Conservation (phyloP, 2,329 filamentous ascomycete species). For the Sarocladium brachiariae region DNA sequence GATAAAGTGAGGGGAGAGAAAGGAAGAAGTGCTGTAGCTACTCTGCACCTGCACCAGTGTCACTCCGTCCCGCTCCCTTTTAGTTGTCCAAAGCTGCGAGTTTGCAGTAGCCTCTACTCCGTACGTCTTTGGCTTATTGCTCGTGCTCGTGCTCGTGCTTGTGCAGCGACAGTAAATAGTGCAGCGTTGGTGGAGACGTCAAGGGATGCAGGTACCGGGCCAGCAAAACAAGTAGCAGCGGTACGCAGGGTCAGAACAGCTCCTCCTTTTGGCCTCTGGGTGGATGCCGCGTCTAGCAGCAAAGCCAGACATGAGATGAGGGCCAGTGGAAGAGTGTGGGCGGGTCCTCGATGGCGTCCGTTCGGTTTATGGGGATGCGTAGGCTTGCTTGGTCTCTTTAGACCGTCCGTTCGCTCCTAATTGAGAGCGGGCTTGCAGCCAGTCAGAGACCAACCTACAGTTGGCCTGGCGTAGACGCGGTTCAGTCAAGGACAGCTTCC, state of each 20-base stretch:
- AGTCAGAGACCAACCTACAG: background rate
- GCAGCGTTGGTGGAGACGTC: background rate
- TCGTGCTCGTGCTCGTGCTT: background rate
- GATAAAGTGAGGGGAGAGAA: background rate
- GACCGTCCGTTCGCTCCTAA: background rate
- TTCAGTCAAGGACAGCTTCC: constrained; percentile 1
- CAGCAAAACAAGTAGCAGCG: background rate
- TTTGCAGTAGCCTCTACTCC: background rate
- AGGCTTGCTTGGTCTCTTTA: background rate
- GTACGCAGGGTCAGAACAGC: background rate
- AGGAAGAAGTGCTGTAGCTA: background rate
- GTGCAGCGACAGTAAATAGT: background rate
- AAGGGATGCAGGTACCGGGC: background rate
- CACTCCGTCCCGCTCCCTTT: background rate
- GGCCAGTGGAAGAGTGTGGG: background rate
- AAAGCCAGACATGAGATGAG: constrained; percentile 1
- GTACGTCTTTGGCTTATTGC: background rate
- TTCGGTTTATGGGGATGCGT: background rate
- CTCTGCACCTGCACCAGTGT: background rate
- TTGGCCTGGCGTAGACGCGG: constrained; percentile 4
- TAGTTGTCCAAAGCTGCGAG: background rate
- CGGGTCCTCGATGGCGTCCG: constrained; percentile 2
- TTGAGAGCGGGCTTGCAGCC: background rate
- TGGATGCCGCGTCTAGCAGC: background rate
- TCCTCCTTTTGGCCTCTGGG: background rate